Conservation (phyloP, 2,329 filamentous ascomycete genomes). For the Xylariaceae sp. region DNA sequence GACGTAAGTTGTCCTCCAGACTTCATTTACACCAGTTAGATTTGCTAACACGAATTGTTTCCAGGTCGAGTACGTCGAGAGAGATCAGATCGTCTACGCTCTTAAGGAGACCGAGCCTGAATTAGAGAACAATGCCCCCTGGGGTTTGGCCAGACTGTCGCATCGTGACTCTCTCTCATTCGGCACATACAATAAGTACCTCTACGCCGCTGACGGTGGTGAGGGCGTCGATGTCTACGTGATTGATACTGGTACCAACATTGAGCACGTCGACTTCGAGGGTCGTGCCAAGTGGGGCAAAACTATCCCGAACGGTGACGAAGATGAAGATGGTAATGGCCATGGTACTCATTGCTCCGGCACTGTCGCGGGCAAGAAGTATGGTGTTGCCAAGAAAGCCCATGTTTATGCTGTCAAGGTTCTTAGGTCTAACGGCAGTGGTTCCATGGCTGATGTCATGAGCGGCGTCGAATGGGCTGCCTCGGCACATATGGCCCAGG, state of each 20-base stretch:
- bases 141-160: slow-evolving; percentile 97
- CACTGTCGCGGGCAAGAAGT: slow-evolving; percentile 96
- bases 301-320: slow-evolving; percentile 84
- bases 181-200: slow-evolving; percentile 96
- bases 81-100: slow-evolving; percentile 87
- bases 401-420: slow-evolving; percentile 97
- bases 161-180: slow-evolving; percentile 87
- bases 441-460: slow-evolving; percentile 97
- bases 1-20: slow-evolving; percentile 70
- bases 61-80: slow-evolving; percentile 95
- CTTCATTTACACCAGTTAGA: neutral
- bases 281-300: slow-evolving; percentile 95
- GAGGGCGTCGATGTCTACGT: slow-evolving; percentile 99
- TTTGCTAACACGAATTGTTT: slow-evolving; percentile 12
- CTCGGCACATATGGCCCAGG: slow-evolving; percentile 71
- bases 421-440: slow-evolving; percentile 92
- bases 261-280: slow-evolving; percentile 93
- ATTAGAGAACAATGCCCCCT: slow-evolving; percentile 89
- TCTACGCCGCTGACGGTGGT: slow-evolving; percentile 84
- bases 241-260: slow-evolving; percentile 96
- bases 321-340: slow-evolving; percentile 90
- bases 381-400: slow-evolving; percentile 99
- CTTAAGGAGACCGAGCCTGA: slow-evolving; percentile 52
- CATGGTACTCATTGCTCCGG: slow-evolving; percentile 99
- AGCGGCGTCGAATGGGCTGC: slow-evolving; percentile 97